phyloP scores from a whole-genome alignment of 192 early-diverging fungal genomes.

The Coemansia furcata region DNA sequence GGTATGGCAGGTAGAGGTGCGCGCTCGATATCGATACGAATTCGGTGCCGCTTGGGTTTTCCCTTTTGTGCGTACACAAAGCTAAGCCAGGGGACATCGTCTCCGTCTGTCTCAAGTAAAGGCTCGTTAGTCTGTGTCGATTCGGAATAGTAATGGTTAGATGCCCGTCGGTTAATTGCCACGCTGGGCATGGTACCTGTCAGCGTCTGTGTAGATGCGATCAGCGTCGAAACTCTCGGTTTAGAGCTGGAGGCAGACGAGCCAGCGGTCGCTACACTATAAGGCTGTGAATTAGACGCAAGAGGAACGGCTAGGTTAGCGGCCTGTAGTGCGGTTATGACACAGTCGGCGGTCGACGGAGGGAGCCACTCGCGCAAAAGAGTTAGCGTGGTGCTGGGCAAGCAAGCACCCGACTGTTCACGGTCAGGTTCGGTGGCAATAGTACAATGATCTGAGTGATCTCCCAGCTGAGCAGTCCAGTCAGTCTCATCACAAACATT shows the following conservation, averaged over 20 bases:
- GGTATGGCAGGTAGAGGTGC: slow-evolving; percentile 47
- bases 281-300: neutral
- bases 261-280: neutral
- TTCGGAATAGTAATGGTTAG: neutral
- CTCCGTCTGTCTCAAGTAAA: slow-evolving; percentile 18
- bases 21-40: slow-evolving; percentile 73
- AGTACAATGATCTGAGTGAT: neutral
- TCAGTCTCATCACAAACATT: neutral
- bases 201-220: neutral
- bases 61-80: slow-evolving; percentile 61
- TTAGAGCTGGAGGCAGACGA: neutral
- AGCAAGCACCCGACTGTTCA: neutral
- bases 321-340: slow-evolving; percentile 43
- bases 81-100: slow-evolving; percentile 37
- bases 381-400: slow-evolving; percentile 16
- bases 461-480: neutral
- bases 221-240: neutral
- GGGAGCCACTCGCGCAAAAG: slow-evolving; percentile 41
- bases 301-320: slow-evolving; percentile 17
- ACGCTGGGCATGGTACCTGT: neutral
- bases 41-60: slow-evolving; percentile 56
- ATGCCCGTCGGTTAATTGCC: neutral
- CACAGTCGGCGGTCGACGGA: slow-evolving; percentile 37
- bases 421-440: neutral
- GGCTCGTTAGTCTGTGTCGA: slow-evolving; percentile 17